Base-by-base conservation (phyloP, 169 alveolate genomes). In the Babesia bovis region DNA sequence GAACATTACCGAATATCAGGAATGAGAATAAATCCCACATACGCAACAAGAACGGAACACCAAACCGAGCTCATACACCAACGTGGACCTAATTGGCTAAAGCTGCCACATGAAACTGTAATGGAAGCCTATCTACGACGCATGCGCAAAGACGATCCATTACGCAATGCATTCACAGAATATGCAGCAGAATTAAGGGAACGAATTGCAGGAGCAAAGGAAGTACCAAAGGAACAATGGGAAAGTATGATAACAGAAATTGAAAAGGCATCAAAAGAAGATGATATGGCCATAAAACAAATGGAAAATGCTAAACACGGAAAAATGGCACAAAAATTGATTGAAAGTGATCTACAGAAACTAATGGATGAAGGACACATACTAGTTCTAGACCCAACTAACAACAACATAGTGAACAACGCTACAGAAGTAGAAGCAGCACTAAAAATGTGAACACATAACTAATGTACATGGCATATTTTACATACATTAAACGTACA, bases 81-180 rank as follows among this genome's bases (percentile, higher is more conserved):
- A 53, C 33, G 87, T 17, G 87, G 87, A 15, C 83, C 82, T 19
- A 68, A 79, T 57, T 79, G 87, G 87, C 63, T 79, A 45, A 79
- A 67, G 44, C 51, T 79, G 60, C 58, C 32, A 25, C 35, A 65
- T 21, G 87, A 79, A 41, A 69, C 57, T 25, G 60, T 42, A 21
- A 23, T 42, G 70, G 87, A 79, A 40, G 75, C 87, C 19, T 79
- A 52, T 60, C 53, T 79, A 33, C 36, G 87, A 28, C 63, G 87
- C 23, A 32, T 79, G 66, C 61, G 87, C 49, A 32, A 42, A 35
- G 87, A 79, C 44, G 87, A 79, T 49, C 87, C 87, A 15, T 61
- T 79, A 12, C 47, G 40, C 47, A 59, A 52, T 12, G 67, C 36
- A 41, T 68, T 61, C 38, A 73, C 58, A 36, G 76, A 71, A 5